Base-by-base conservation (phyloP, 768 basidiomycete genomes). In the Mrakia hoshinonis region DNA sequence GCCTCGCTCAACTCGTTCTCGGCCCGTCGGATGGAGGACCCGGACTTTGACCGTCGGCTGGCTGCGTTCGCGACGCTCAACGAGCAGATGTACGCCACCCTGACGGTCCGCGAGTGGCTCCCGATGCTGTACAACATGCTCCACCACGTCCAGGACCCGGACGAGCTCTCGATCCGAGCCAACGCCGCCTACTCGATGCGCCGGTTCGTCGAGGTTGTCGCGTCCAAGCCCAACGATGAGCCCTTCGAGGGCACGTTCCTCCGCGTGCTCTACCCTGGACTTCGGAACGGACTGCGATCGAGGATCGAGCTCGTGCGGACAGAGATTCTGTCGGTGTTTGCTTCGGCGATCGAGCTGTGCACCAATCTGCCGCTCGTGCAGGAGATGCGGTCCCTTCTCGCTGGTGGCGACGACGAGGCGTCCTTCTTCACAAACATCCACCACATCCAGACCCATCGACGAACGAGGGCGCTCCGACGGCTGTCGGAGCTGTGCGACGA, bases 361-460 rank as follows among this genome's bases (percentile, higher is more conserved):
- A 81, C 83, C 7, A 79, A 82, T 24, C 81, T 93, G 38, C 76
- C 81, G 0, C 79, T 84, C 2, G 79, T 97, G 34, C 86, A 86
- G 63, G 93, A 97, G 77, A 87, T 98, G 86, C 85, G 82, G 29
- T 83, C 87, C 13, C 80, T 98, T 9, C 83, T 97, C 39, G 91
- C 90, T 10, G 86, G 83, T 22, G 94, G 91, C 1, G 93, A 98
- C 77, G 88, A 90, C 62, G 95, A 99, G 79, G 92, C 92, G 39
- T 93, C 89, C 77, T 94, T 98, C 81, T 98, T 99, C 85, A 88
- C 88, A 82, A 99, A 99, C 79, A 86, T 97, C 61, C 85, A 89
- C 67, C 96, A 99, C 77, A 85, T 98, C 54, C 96, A 99, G 80
- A 81, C 89, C 3, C 94, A 97, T 79, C 86, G 94, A 74, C 87